Percentiles rank a stretch among this genome's conserved stretches.
phyloP scores from a whole-genome alignment of 176 grass and related monocot species.

The Echinochloa phyllopogon region DNA sequence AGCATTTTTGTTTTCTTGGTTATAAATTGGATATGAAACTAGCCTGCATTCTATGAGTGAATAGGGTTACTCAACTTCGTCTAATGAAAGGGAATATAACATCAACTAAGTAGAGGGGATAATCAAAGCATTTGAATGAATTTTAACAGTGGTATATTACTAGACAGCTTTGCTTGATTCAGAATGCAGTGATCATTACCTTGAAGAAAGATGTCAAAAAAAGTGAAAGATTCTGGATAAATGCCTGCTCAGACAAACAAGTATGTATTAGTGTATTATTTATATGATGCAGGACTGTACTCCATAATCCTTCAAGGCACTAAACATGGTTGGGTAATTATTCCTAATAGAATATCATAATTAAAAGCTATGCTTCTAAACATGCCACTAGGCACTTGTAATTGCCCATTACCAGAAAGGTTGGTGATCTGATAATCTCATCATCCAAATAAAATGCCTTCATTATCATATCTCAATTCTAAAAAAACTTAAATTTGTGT shows the following conservation, averaged over 20 bases:
- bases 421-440: neutral
- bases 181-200: slow-evolving; percentile 2
- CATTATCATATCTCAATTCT: neutral
- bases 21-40: neutral
- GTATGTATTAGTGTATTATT: slow-evolving; percentile 18
- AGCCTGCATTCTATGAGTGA: neutral
- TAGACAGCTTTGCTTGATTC: slow-evolving; percentile 1
- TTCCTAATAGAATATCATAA: slow-evolving; percentile 10
- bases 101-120: neutral
- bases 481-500: neutral
- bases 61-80: neutral
- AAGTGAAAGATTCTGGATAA: slow-evolving; percentile 28
- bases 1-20: neutral
- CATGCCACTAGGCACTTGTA: neutral
- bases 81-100: neutral
- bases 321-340: neutral
- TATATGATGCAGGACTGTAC: slow-evolving; percentile 2
- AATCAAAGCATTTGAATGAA: neutral
- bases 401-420: neutral
- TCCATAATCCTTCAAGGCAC: neutral
- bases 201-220: slow-evolving; percentile 29
- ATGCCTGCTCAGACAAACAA: slow-evolving; percentile 27
- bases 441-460: neutral
- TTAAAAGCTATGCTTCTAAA: neutral
- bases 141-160: neutral